phyloP scores from a whole-genome alignment of 768 basidiomycete species.

The Nevesoporus exiguus region DNA sequence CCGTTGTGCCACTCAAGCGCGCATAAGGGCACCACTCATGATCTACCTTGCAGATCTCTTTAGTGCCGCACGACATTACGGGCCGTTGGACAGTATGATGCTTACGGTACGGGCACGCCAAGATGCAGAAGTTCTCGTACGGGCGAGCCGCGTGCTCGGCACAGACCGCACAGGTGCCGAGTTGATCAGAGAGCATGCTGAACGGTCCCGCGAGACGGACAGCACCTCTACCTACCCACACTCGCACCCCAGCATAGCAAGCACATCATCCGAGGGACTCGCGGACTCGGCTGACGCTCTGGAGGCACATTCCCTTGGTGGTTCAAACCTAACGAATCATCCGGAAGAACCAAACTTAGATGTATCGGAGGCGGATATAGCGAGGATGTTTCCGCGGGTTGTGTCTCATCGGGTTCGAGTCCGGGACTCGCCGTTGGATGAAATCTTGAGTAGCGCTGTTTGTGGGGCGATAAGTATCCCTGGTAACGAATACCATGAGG shows the following conservation, averaged over 20 bases:
- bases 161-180: constrained; percentile 59
- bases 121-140: constrained; percentile 65
- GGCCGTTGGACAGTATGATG: constrained; percentile 63
- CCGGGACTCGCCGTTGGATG: constrained; percentile 65
- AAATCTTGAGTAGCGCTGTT: constrained; percentile 60
- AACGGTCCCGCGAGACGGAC: constrained; percentile 19
- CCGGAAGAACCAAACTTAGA: constrained; percentile 40
- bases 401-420: constrained; percentile 74
- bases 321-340: constrained; percentile 4
- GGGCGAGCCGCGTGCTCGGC: constrained; percentile 65
- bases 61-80: constrained; percentile 68
- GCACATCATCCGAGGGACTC: constrained; percentile 22
- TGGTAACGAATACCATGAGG: constrained; percentile 17
- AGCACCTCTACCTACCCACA: constrained; percentile 17
- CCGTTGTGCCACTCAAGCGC: constrained; percentile 34
- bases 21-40: constrained; percentile 48
- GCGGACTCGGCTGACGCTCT: constrained; percentile 16
- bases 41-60: constrained; percentile 75
- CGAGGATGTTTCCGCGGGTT: constrained; percentile 67
- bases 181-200: constrained; percentile 38
- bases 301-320: constrained; percentile 3
- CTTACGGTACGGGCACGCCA: constrained; percentile 57
- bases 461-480: constrained; percentile 45
- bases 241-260: constrained; percentile 17
- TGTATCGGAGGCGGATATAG: constrained; percentile 72